These are phyloP conservation scores for Carex myosuroides DNA, from an alignment of 176 grass and related monocot genomes.

Conservation along the genomic window DNA sequence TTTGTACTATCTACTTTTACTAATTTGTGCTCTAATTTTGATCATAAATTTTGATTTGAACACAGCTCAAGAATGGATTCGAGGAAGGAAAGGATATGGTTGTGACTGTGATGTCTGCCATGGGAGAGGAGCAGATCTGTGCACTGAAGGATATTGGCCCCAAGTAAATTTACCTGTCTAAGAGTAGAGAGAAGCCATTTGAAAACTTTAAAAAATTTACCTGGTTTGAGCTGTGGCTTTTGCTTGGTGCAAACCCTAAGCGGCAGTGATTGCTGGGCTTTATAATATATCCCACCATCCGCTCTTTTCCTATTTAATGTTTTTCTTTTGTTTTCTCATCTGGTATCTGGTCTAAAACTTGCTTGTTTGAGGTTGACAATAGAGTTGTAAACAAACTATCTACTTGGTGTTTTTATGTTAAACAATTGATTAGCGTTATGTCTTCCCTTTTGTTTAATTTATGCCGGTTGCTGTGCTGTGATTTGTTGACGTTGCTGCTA, in stretches of 20 bases:
- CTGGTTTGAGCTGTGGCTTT: slow-evolving; percentile 54
- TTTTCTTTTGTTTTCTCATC: slow-evolving; percentile 31
- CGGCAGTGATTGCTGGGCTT: slow-evolving; percentile 60
- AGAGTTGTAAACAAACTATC: background rate
- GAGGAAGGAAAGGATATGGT: slow-evolving; percentile 54
- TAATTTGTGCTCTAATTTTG: background rate
- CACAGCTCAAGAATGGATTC: slow-evolving; percentile 59
- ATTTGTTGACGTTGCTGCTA: background rate
- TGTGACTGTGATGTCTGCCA: slow-evolving; percentile 61
- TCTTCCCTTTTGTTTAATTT: background rate
- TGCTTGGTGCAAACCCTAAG: slow-evolving; percentile 28
- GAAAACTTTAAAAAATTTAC: slow-evolving; percentile 25
- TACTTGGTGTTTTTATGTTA: background rate
- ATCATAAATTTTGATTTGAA: slow-evolving; percentile 13
- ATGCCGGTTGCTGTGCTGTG: background rate
- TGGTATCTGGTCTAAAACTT: slow-evolving; percentile 3
- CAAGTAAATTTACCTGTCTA: slow-evolving; percentile 33
- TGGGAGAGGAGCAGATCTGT: slow-evolving; percentile 74
- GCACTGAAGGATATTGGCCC: slow-evolving; percentile 57
- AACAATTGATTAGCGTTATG: background rate
- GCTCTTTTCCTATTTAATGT: slow-evolving; percentile 21
- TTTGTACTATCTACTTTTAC: background rate
- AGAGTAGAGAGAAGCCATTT: slow-evolving; percentile 5
- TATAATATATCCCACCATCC: slow-evolving; percentile 5
- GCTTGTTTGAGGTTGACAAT: background rate